These are phyloP conservation scores for Corylus heterophylla DNA, from an alignment of 306 rosid genomes.

Conservation along the genomic window DNA sequence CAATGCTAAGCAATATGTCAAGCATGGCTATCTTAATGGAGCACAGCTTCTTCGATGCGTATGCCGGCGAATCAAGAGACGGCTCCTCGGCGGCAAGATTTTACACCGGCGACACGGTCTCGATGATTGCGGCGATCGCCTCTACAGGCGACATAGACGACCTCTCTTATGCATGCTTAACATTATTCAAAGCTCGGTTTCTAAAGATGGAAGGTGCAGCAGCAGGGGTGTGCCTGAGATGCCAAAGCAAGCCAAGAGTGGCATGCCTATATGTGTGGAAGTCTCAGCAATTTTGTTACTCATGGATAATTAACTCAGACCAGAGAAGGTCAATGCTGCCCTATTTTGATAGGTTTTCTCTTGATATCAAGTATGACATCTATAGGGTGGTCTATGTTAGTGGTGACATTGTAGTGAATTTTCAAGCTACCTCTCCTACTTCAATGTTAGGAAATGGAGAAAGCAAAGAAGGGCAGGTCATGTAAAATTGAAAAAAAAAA, in stretches of 20 bases:
- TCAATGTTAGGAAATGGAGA: conserved; percentile 48
- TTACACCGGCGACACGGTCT: conserved; percentile 57
- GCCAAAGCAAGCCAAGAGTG: conserved; percentile 50
- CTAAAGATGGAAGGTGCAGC: conserved; percentile 53
- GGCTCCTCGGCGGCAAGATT: conserved; percentile 55
- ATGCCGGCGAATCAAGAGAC: conserved; percentile 75
- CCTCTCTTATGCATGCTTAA: conserved; percentile 59
- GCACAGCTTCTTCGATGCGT: conserved; percentile 62
- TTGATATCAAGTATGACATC: conserved; percentile 69
- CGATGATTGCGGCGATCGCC: conserved; percentile 37
- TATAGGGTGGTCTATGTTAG: conserved; percentile 63
- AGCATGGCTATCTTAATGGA: conserved; percentile 59
- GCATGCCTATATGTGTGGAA: conserved; percentile 71
- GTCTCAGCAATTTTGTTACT: conserved; percentile 62
- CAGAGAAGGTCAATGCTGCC: conserved; percentile 53
- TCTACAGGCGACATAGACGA: conserved; percentile 35
- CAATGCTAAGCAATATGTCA: conserved; percentile 56
- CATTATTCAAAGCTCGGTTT: conserved; percentile 52
- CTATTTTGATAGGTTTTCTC: conserved; percentile 58
- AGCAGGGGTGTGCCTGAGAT: conserved; percentile 67
- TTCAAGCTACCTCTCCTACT: conserved; percentile 32
- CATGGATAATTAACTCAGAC: conserved; percentile 59
- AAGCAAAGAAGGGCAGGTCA: conserved; percentile 43
- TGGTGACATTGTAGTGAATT: conserved; percentile 38
- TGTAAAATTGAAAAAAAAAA: conserved; percentile 33